These are phyloP conservation scores for Vaccinium darrowii DNA, from an alignment of 148 eudicot genomes.

Conservation along the genomic window DNA sequence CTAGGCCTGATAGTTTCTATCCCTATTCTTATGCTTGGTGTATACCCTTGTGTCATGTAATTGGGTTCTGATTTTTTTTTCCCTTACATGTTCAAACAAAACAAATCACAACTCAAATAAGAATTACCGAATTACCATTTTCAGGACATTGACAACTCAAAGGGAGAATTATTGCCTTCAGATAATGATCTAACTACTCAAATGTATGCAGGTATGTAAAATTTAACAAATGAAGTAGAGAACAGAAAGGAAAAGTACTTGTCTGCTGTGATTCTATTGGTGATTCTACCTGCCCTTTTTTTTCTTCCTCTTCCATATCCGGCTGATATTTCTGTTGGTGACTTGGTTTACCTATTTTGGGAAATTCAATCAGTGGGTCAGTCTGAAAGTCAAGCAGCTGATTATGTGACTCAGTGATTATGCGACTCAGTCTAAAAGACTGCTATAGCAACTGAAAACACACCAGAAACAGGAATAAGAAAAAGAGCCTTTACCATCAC, in stretches of 20 bases:
- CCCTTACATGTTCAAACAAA: background rate
- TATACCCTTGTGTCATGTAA: background rate
- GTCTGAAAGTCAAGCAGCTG: background rate
- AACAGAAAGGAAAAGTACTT: conserved; percentile 18
- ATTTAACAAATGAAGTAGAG: background rate
- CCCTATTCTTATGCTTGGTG: background rate
- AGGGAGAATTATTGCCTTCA: background rate
- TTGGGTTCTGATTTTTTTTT: background rate
- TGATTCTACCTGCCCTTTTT: conserved; percentile 20
- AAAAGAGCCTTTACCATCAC: background rate
- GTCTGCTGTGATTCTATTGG: conserved; percentile 44
- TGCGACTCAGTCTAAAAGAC: background rate
- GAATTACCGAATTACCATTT: background rate
- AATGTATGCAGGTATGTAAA: background rate
- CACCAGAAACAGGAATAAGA: background rate
- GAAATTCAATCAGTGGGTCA: background rate
- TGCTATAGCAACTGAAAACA: background rate
- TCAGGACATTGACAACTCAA: background rate
- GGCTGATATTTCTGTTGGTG: background rate
- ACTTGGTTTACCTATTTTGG: conserved; percentile 15
- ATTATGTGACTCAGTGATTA: background rate
- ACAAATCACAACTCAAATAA: background rate
- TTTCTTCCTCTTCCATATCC: conserved; percentile 24
- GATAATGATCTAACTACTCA: background rate
- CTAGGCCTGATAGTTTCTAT: background rate